These are phyloP conservation scores for Nemania abortiva DNA, from an alignment of 2,329 filamentous ascomycete genomes.

Conservation along the genomic window DNA sequence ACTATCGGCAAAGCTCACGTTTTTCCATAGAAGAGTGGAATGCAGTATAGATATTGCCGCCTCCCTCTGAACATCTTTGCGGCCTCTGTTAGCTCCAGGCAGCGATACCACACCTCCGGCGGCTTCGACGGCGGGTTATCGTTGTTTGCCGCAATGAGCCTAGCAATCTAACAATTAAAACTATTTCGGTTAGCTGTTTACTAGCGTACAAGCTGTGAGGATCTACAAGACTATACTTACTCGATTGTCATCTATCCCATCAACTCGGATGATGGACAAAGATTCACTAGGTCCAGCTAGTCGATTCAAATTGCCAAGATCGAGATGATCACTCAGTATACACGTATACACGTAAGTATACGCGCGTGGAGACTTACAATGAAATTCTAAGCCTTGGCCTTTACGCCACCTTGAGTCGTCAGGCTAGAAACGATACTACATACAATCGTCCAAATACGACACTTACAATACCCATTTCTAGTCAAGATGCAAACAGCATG, in stretches of 20 bases:
- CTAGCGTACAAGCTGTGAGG: conserved; percentile 1
- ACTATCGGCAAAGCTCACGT: neutral
- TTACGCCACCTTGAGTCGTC: neutral
- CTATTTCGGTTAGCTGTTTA: neutral
- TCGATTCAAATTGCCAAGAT: conserved; percentile 17
- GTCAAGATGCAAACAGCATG: neutral
- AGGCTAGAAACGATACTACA: conserved; percentile 13
- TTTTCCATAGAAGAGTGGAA: neutral
- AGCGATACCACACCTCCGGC: neutral
- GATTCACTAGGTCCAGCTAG: conserved; percentile 1
- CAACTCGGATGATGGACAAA: conserved; percentile 9
- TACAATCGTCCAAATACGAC: neutral
- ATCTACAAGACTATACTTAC: conserved; percentile 12
- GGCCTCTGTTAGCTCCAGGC: neutral
- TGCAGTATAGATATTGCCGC: neutral
- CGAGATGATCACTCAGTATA: conserved; percentile 5
- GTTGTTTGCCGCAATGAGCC: neutral
- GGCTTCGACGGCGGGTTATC: neutral
- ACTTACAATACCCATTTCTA: neutral
- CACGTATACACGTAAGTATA: neutral
- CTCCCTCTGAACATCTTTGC: conserved; percentile 1
- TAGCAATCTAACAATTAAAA: conserved; percentile 5
- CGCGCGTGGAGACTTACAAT: conserved; percentile 14
- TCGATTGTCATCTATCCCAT: neutral
- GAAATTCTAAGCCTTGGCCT: neutral